phyloP scores from a whole-genome alignment of 805 yeast species.

The Wilhelminamyces savonicus region DNA sequence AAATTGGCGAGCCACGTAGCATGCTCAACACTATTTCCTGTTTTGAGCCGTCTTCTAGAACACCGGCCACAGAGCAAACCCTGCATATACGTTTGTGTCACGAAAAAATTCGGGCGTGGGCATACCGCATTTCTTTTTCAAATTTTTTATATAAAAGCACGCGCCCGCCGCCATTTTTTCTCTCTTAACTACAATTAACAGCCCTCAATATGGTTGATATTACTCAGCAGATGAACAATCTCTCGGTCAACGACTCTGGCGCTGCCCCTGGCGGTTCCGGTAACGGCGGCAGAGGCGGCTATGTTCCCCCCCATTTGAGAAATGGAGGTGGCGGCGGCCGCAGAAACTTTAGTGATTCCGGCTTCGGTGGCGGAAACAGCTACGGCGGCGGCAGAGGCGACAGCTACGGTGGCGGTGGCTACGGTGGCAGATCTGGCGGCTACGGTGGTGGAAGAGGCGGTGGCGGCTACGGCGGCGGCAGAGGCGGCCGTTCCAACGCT shows the following conservation, averaged over 20 bases:
- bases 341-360: no score
- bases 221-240: conserved; percentile 50
- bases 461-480: conserved; percentile 17
- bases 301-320: conserved; percentile 29
- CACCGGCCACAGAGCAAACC: no score
- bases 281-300: conserved; percentile 13
- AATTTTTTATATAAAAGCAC: no score
- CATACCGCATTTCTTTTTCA: no score
- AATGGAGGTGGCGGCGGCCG: conserved; percentile 14
- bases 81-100: no score
- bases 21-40: no score
- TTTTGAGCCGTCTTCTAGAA: no score
- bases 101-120: no score
- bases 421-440: conserved; percentile 8
- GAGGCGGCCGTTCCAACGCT: conserved; percentile 18
- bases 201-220: conserved; percentile 57
- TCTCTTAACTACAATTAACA: no score
- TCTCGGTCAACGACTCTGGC: conserved; percentile 39
- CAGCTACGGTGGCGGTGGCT: conserved; percentile 19
- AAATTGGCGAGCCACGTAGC: no score
- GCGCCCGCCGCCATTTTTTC: no score
- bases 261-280: conserved; percentile 7
- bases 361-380: conserved; percentile 23
- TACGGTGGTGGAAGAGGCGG: not conserved
- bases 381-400: conserved; percentile 20